These are phyloP conservation scores for Edaphochlamys debaryana DNA, from an alignment of 139 green algal genomes.

Conservation along the genomic window DNA sequence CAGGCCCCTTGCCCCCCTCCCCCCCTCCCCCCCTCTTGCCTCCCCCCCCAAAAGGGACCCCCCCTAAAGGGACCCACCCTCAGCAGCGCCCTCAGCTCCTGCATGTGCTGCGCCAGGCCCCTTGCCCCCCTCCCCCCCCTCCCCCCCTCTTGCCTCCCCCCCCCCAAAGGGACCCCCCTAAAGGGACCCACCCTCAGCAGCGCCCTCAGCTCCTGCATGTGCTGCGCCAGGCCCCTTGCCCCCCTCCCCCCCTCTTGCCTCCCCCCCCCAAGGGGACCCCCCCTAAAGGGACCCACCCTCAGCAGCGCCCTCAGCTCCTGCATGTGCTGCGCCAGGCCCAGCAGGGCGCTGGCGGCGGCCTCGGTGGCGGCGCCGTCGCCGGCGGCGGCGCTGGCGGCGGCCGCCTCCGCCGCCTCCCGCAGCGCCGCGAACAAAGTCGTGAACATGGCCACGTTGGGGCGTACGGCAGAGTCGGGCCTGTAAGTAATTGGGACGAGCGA, in stretches of 20 bases:
- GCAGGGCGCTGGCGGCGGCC: not conserved
- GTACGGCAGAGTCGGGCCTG: constrained; percentile 40
- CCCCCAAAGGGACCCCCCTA: too few relatives aligned
- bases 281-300: constrained; percentile 33
- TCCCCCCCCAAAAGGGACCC: too few relatives aligned
- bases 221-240: constrained; percentile 10
- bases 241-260: too few relatives aligned
- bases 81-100: constrained; percentile 24
- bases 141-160: too few relatives aligned
- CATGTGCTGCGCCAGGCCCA: constrained; percentile 31
- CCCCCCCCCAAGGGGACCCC: too few relatives aligned
- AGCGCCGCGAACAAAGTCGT: constrained; percentile 6
- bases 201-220: constrained; percentile 22
- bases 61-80: too few relatives aligned
- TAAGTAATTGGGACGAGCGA: too few relatives aligned
- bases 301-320: constrained; percentile 20
- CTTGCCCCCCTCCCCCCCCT: too few relatives aligned
- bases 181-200: too few relatives aligned
- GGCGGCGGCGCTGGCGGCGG: constrained; percentile 10
- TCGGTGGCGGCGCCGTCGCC: constrained; percentile 23
- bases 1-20: too few relatives aligned
- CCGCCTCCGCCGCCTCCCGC: constrained; percentile 3
- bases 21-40: too few relatives aligned
- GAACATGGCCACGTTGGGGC: constrained; percentile 41
- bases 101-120: constrained; percentile 25